Base-by-base conservation (phyloP, 495 filamentous ascomycete genomes). In the Annulohypoxylon stygium region DNA sequence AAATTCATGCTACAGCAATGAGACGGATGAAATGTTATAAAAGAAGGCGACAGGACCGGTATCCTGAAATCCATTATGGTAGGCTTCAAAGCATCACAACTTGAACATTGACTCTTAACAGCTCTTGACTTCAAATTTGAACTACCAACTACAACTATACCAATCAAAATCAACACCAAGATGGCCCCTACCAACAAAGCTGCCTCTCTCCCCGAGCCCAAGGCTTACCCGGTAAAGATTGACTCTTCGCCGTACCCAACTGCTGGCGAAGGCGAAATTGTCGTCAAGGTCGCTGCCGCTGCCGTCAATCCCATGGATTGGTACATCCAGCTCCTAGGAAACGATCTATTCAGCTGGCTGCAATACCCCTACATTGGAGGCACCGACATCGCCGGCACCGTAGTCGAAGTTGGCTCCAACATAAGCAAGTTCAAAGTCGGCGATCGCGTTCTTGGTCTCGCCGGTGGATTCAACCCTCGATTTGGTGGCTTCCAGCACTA, bases 311-410 rank as follows among this genome's bases (percentile, higher is more conserved):
- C 84, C 3, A 67, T 85, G 58, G 88, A 89, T 65, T 82, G 78
- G 65, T 71, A 71, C 9, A 76, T 83, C 41, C 80, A 81, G 48
- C 18, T 62, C 10, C 6, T 71, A 9, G 70, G 62, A 37, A 73
- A 75, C 26, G 25, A 69, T 2, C n/a, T 80, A 1, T 55, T 79
- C 0, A 74, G 64, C 25, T 69, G 43, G 43, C 64, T 81, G 6
- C 33, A 67, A 2, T 88, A 85, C 51, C 87, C 87, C 0, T 71
- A 74, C 10, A 74, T 86, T 20, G 76, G 87, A 4, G 88, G 89
- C 34, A 66, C 65, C 58, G 90, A 91, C 69, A 76, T 87, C 23
- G 81, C 86, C 1, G 90, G 90, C 20, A 81, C 80, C 2, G 80
- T 91, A 9, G 79, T 75, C 9, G 82, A 78, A 26, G 81, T 87